phyloP scores from a whole-genome alignment of 2,329 filamentous ascomycete species.

The Pseudogymnoascus pannorum region DNA sequence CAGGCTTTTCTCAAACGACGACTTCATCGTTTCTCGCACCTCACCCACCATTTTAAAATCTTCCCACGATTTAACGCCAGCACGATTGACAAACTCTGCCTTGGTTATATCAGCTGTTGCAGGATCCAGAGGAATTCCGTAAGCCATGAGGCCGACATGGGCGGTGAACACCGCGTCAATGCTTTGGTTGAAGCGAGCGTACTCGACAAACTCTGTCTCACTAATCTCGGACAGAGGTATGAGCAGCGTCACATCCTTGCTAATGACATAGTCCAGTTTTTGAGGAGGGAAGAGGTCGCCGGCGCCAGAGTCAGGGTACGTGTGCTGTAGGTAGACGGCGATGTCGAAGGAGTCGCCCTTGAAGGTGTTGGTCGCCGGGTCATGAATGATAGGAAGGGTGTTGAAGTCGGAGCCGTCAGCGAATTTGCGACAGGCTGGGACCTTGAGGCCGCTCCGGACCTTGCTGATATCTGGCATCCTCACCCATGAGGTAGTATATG shows the following conservation, averaged over 20 bases:
- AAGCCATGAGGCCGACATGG: slow-evolving; percentile 34
- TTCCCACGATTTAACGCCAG: slow-evolving; percentile 38
- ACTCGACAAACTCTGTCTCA: slow-evolving; percentile 16
- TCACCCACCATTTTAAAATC: slow-evolving; percentile 28
- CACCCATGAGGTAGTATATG: slow-evolving; percentile 46
- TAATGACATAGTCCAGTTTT: slow-evolving; percentile 35
- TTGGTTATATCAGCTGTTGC: slow-evolving; percentile 35
- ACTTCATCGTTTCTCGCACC: slow-evolving; percentile 24
- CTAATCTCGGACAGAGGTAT: slow-evolving; percentile 33
- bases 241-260: slow-evolving; percentile 24
- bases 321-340: slow-evolving; percentile 49
- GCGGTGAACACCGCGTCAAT: slow-evolving; percentile 48
- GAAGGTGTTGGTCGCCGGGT: slow-evolving; percentile 33
- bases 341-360: slow-evolving; percentile 62
- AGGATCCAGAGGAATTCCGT: slow-evolving; percentile 44
- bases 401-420: slow-evolving; percentile 50
- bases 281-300: slow-evolving; percentile 39
- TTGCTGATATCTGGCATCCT: slow-evolving; percentile 43
- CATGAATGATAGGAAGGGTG: slow-evolving; percentile 52
- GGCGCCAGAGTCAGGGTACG: slow-evolving; percentile 39
- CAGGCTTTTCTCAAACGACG: slow-evolving; percentile 20
- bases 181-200: slow-evolving; percentile 45
- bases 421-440: slow-evolving; percentile 45
- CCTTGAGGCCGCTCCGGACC: slow-evolving; percentile 39
- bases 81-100: slow-evolving; percentile 42